Conservation (phyloP, 352 stramenopile species). For the Globisporangium splendens region DNA sequence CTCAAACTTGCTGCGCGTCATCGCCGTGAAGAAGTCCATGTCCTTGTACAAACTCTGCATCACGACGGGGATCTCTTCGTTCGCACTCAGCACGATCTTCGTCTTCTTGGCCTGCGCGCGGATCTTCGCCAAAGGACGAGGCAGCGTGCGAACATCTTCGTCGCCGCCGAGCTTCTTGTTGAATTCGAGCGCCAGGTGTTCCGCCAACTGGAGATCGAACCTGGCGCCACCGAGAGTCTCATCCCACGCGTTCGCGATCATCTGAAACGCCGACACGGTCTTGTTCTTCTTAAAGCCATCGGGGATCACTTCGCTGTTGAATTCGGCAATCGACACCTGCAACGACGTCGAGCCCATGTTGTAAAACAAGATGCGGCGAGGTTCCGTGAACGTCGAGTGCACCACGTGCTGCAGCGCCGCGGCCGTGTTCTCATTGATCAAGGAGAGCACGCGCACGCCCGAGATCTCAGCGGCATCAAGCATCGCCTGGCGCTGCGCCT, state of each 20-base stretch:
- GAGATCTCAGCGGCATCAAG: slow-evolving; percentile 94
- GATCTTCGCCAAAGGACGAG: slow-evolving; percentile 94
- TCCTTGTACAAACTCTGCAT: slow-evolving; percentile 94
- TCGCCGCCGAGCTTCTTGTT: slow-evolving; percentile 87
- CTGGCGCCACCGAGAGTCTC: slow-evolving; percentile 86
- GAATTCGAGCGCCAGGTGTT: slow-evolving; percentile 94
- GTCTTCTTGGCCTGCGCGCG: slow-evolving; percentile 94
- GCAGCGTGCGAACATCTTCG: slow-evolving; percentile 88
- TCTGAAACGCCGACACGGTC: slow-evolving; percentile 88
- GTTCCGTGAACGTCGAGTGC: slow-evolving; percentile 87
- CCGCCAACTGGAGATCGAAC: slow-evolving; percentile 92
- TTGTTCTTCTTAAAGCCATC: slow-evolving; percentile 92
- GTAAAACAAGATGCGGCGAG: slow-evolving; percentile 95
- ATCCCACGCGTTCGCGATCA: slow-evolving; percentile 94
- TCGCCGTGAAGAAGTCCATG: slow-evolving; percentile 90
- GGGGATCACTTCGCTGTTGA: slow-evolving; percentile 80
- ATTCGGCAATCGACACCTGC: slow-evolving; percentile 88
- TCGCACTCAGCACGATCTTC: slow-evolving; percentile 97
- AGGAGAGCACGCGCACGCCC: slow-evolving; percentile 92
- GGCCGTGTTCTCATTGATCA: slow-evolving; percentile 99
- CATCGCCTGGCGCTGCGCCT: slow-evolving; percentile 92
- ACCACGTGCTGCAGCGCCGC: slow-evolving; percentile 95
- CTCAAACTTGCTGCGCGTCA: slow-evolving; percentile 92
- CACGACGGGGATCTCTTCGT: slow-evolving; percentile 94
- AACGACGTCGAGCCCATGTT: slow-evolving; percentile 95